Percentiles rank a stretch among this genome's conserved stretches.
Conservation (phyloP, 2,329 filamentous ascomycete genomes). For the Trichocomaceae sp. region DNA sequence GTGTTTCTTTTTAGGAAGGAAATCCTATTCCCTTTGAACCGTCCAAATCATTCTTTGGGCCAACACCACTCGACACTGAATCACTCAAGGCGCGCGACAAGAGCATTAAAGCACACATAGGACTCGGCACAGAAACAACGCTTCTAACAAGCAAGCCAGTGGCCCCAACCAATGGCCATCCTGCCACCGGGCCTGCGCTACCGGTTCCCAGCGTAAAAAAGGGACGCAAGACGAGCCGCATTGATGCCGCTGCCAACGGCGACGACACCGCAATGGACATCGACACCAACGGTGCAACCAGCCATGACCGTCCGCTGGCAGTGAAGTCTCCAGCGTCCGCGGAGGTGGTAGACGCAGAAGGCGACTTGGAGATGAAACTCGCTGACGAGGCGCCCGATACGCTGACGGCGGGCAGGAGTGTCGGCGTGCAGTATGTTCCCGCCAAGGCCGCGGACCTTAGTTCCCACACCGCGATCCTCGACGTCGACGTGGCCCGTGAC, state of each 20-base stretch:
- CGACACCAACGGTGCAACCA: conserved; percentile 33
- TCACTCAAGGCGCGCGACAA: conserved; percentile 24
- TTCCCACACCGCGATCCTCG: conserved; percentile 38
- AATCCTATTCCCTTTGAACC: conserved; percentile 30
- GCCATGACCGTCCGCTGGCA: conserved; percentile 20
- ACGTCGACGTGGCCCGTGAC: conserved; percentile 30
- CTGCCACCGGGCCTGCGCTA: conserved; percentile 23
- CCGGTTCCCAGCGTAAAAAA: conserved; percentile 26
- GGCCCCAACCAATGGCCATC: conserved; percentile 32
- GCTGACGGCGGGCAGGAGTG: conserved; percentile 39
- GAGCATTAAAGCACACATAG: conserved; percentile 18
- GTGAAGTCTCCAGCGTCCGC: conserved; percentile 19
- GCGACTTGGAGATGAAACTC: conserved; percentile 35
- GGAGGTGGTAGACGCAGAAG: conserved; percentile 36
- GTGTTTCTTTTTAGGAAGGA: conserved; percentile 29
- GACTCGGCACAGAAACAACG: conserved; percentile 23
- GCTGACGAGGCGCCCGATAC: conserved; percentile 27
- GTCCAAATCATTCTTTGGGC: conserved; percentile 43
- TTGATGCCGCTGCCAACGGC: conserved; percentile 21
- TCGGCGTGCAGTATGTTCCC: conserved; percentile 43
- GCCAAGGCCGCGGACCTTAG: conserved; percentile 44
- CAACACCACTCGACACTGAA: conserved; percentile 31
- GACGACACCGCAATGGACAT: conserved; percentile 35
- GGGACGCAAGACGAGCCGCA: conserved; percentile 28
- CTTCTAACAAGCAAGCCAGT: conserved; percentile 28